Conservation (phyloP, 139 green algal genomes). For the Tetradesmus lagerheimii region DNA sequence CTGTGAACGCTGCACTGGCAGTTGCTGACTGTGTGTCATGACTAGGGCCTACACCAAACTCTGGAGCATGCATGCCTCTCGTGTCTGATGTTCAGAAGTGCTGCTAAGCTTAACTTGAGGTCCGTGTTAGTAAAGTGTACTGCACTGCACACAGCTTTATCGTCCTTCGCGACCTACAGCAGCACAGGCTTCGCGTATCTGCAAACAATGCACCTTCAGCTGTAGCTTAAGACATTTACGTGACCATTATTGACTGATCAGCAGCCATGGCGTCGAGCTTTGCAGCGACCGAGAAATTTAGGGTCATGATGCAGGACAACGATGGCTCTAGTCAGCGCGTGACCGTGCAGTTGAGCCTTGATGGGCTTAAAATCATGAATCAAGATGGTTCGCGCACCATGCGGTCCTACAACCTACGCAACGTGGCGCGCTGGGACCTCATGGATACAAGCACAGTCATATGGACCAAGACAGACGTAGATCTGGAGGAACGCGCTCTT, state of each 20-base stretch:
- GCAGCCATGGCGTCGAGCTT: constrained; percentile 24
- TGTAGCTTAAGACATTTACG: not conserved
- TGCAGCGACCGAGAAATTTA: constrained; percentile 31
- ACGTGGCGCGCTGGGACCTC: constrained; percentile 78
- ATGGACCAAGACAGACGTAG: constrained; percentile 83
- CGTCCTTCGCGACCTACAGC: not conserved
- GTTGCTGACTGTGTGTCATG: not conserved
- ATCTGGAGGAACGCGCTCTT: constrained; percentile 87
- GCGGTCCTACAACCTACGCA: constrained; percentile 83
- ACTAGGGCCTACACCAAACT: not conserved
- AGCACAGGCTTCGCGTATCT: not conserved
- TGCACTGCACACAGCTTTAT: not conserved
- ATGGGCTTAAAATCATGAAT: constrained; percentile 82
- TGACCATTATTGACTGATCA: not conserved
- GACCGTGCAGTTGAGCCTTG: constrained; percentile 79
- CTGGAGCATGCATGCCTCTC: not conserved
- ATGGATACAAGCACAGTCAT: constrained; percentile 75
- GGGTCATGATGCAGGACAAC: constrained; percentile 19
- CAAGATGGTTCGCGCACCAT: constrained; percentile 60
- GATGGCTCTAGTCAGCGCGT: constrained; percentile 62
- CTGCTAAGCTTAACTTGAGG: not conserved
- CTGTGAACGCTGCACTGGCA: not conserved
- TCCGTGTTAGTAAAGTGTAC: not conserved
- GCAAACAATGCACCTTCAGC: not conserved
- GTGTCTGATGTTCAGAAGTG: not conserved